These are phyloP conservation scores for Tulasnella sp. DNA, from an alignment of 768 basidiomycete species.

Conservation along the genomic window DNA sequence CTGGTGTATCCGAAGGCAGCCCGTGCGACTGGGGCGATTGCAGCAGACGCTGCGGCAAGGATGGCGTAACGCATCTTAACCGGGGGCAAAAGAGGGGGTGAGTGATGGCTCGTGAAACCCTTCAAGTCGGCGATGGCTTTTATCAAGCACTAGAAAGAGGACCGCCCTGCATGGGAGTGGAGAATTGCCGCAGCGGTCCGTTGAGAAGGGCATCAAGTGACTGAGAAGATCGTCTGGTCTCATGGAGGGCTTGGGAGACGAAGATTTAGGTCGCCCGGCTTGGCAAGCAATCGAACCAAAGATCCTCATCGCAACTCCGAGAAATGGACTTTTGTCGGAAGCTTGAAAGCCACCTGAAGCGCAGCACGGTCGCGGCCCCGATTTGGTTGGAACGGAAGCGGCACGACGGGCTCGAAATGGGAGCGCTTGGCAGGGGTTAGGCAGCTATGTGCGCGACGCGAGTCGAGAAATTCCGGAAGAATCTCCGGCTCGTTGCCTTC, in stretches of 20 bases:
- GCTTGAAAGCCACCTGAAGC: not conserved
- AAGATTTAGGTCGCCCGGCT: not conserved
- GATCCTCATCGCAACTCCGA: not conserved
- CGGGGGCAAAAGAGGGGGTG: not conserved
- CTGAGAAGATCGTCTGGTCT: not conserved
- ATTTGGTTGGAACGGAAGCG: not conserved
- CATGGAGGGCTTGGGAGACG: not conserved
- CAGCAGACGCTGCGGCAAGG: not conserved
- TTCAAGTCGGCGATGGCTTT: not conserved
- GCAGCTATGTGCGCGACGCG: not conserved
- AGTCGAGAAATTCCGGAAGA: not conserved
- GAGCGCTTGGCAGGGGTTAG: not conserved
- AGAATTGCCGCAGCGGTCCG: not conserved
- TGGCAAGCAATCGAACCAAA: not conserved
- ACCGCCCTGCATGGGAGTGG: not conserved
- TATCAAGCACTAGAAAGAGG: not conserved
- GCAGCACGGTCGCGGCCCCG: not conserved
- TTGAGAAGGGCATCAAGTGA: not conserved
- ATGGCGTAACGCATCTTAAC: not conserved
- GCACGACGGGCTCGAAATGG: not conserved
- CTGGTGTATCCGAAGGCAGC: constrained; percentile 38
- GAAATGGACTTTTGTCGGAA: not conserved
- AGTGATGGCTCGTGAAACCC: not conserved
- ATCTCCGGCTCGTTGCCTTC: not conserved
- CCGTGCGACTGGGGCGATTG: not conserved